phyloP scores from a whole-genome alignment of 2,329 filamentous ascomycete species.

The Aspergillus sp. region DNA sequence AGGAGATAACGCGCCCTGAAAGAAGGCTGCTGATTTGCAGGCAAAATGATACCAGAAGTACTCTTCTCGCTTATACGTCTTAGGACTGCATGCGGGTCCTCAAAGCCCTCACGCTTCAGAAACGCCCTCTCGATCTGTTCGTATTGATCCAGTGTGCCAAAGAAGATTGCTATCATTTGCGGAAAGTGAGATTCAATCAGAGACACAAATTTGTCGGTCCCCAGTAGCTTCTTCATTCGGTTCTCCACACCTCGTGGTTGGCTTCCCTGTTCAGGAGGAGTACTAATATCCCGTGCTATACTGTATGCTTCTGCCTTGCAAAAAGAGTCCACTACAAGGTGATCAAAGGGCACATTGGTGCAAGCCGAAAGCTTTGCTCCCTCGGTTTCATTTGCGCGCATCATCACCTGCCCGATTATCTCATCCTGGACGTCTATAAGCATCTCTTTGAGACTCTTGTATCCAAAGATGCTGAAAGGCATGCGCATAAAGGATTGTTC shows the following conservation, averaged over 20 bases:
- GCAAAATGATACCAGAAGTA: slow-evolving; percentile 65
- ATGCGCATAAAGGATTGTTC: slow-evolving; percentile 67
- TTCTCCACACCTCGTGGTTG: slow-evolving; percentile 62
- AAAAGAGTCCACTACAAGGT: slow-evolving; percentile 69
- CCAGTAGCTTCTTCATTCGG: slow-evolving; percentile 68
- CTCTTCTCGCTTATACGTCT: slow-evolving; percentile 69
- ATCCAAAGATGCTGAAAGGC: slow-evolving; percentile 84
- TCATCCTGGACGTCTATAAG: slow-evolving; percentile 73
- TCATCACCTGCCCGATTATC: slow-evolving; percentile 74
- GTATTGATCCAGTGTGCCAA: slow-evolving; percentile 77
- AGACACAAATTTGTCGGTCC: slow-evolving; percentile 63
- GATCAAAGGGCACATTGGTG: slow-evolving; percentile 56
- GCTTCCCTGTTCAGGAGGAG: slow-evolving; percentile 44
- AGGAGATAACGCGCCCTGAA: slow-evolving; percentile 78
- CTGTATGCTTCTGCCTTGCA: slow-evolving; percentile 79
- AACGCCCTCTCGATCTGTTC: slow-evolving; percentile 70
- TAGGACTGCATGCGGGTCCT: slow-evolving; percentile 65
- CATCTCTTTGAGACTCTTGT: slow-evolving; percentile 67
- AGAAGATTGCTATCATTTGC: slow-evolving; percentile 73
- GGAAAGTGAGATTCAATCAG: slow-evolving; percentile 71
- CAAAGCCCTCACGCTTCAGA: slow-evolving; percentile 58
- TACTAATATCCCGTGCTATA: slow-evolving; percentile 71
- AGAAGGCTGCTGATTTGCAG: slow-evolving; percentile 80
- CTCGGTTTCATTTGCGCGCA: slow-evolving; percentile 71
- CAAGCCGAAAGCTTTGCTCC: slow-evolving; percentile 61